Conservation (phyloP, 2,329 filamentous ascomycete genomes). For the Ceratocystis papillata region DNA sequence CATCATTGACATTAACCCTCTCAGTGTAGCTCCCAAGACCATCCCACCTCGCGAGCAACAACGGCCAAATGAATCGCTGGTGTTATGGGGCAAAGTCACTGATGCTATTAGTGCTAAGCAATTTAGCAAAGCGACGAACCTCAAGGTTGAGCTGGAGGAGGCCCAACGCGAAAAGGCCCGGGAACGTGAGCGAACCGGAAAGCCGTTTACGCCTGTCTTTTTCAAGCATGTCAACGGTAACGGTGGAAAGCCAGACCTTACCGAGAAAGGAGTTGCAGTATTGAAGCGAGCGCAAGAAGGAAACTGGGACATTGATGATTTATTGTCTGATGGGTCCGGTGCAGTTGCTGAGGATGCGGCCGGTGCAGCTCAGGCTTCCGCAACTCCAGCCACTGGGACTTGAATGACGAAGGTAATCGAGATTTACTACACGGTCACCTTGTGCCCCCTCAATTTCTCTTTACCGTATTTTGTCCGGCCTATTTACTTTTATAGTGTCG, state of each 20-base stretch:
- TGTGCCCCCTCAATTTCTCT: background rate
- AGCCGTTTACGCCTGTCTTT: conserved; percentile 76
- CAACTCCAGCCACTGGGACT: background rate
- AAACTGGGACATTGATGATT: conserved; percentile 42
- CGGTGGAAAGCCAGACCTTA: conserved; percentile 45
- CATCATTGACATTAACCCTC: conserved; percentile 78
- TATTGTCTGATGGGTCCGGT: conserved; percentile 30
- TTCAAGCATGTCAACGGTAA: conserved; percentile 55
- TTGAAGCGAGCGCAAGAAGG: conserved; percentile 43
- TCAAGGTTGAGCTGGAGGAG: conserved; percentile 90
- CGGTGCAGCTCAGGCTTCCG: conserved; percentile 7
- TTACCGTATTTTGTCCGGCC: background rate
- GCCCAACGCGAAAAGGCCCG: conserved; percentile 74
- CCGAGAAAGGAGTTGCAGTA: conserved; percentile 42
- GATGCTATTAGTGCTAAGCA: conserved; percentile 74
- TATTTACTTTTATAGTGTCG: background rate
- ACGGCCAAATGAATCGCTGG: conserved; percentile 78
- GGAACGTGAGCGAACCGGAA: conserved; percentile 58
- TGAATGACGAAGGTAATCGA: background rate
- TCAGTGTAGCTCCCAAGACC: conserved; percentile 66
- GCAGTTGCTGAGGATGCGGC: conserved; percentile 19
- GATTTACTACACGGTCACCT: background rate
- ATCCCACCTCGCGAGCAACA: conserved; percentile 68
- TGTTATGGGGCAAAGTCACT: conserved; percentile 80
- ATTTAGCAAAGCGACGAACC: conserved; percentile 67